Base-by-base conservation (phyloP, 345 rosid genomes). In the Melastoma malabathricum region DNA sequence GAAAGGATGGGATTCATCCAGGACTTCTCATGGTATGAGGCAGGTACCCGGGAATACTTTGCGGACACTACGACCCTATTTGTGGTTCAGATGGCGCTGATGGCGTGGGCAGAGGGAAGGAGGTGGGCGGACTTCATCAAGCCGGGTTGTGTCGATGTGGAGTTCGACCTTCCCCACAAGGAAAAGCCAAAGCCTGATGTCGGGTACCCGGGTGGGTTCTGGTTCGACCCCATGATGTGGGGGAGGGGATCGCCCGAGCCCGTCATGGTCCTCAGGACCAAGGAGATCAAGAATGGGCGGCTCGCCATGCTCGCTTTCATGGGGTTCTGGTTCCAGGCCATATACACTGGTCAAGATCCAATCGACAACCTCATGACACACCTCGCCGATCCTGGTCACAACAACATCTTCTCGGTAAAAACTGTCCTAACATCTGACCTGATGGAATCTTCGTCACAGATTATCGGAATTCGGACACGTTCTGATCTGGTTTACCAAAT, bases 321-420 rank as follows among this genome's bases (percentile, higher is more conserved):
- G 31, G 98, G 94, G 7, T 83, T 90, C 52, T 76, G 80, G 69
- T 90, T 90, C 64, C 94, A 90, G 72, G 92, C 96, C 44, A 68
- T 66, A 34, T 90, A 90, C 50, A 74, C 83, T 2, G 83, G 92
- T 13, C 72, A 76, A 59, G 84, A 62, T 20, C 96, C 96, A 4
- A 51, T 83, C 41, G 86, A 83, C 43, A 90, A 90, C 65, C 73
- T 90, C 59, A 64, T 70, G 75, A 82, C 83, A 50, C 98, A 86
- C 75, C n/a, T 90, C 43, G 96, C 94, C 7, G 98, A 90, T 65
- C 98, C 98, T 51, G 96, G 98, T 59, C 98, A 90, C 49, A 76
- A 86, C 76, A 90, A 86, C 60, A 52, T 90, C 49, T 90, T 90
- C 60, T 86, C 96, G 46, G 96, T 90, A 83, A 57, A 38, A 23